Conservation (phyloP, 2,329 filamentous ascomycete species). For the Pyricularia sp. region DNA sequence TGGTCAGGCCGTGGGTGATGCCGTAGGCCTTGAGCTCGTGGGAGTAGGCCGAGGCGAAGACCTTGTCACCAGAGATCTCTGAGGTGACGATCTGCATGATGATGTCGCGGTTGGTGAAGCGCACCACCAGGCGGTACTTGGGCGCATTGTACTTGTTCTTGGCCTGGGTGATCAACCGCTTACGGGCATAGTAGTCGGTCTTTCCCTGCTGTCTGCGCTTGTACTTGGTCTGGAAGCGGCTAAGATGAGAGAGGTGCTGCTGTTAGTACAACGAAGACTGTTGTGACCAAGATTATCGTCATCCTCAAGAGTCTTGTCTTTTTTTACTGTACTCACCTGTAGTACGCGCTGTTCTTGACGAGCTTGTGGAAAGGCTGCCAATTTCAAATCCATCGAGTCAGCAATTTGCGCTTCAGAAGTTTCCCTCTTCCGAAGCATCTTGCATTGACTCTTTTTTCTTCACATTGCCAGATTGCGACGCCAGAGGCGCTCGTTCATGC, state of each 20-base stretch:
- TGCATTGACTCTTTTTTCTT: slow-evolving; percentile 68
- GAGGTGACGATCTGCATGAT: slow-evolving; percentile 95
- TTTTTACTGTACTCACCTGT: slow-evolving; percentile 60
- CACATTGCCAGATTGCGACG: neutral
- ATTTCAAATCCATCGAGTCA: slow-evolving; percentile 69
- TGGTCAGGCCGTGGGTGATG: slow-evolving; percentile 97
- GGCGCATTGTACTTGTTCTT: slow-evolving; percentile 99
- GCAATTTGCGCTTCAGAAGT: slow-evolving; percentile 98
- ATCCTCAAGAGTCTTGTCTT: neutral
- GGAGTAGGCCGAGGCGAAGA: slow-evolving; percentile 84
- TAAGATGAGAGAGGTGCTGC: slow-evolving; percentile 26
- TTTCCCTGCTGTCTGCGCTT: slow-evolving; percentile 92
- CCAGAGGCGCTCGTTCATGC: neutral
- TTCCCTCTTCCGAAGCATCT: slow-evolving; percentile 86
- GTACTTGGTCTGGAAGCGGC: slow-evolving; percentile 99
- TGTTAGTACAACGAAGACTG: neutral
- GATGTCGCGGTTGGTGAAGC: slow-evolving; percentile 99
- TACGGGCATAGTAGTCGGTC: slow-evolving; percentile 99
- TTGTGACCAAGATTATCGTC: neutral
- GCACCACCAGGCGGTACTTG: slow-evolving; percentile 99
- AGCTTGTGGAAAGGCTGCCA: slow-evolving; percentile 81
- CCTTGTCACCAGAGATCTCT: slow-evolving; percentile 96
- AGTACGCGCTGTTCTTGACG: slow-evolving; percentile 98
- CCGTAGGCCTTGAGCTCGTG: slow-evolving; percentile 98
- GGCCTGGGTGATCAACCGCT: slow-evolving; percentile 98